A percentile compares a stretch with the other conserved stretches of the same genome.
Evolutionary conservation across 2,329 filamentous ascomycete species (phyloP).

Genomic region (Zymoseptoria passerinii): DNA sequence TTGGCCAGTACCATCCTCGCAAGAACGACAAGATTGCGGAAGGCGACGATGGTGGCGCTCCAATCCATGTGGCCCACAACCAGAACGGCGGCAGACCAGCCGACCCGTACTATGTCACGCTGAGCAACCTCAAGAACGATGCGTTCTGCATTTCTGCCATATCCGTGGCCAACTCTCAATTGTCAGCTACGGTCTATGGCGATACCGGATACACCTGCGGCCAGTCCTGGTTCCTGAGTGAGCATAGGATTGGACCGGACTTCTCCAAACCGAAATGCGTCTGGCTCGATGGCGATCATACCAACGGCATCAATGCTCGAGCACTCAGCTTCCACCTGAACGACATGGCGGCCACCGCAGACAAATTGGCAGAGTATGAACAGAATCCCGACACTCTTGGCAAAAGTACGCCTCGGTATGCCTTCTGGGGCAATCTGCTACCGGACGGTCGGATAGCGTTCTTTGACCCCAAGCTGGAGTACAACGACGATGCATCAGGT

Average conservation of each 20-base stretch:
- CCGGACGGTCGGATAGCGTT: slow-evolving; percentile 1
- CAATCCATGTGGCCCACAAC: neutral
- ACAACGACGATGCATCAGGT: neutral
- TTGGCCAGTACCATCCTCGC: slow-evolving; percentile 1
- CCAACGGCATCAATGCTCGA: slow-evolving; percentile 1
- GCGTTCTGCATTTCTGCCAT: slow-evolving; percentile 2
- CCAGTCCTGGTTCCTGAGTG: slow-evolving; percentile 2
- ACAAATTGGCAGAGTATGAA: neutral
- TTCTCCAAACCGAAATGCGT: slow-evolving; percentile 1
- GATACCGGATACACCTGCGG: slow-evolving; percentile 2
- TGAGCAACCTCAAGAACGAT: slow-evolving; percentile 2
- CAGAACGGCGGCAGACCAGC: neutral
- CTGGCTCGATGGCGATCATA: slow-evolving; percentile 4
- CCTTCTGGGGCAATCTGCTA: neutral
- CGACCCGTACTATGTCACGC: neutral
- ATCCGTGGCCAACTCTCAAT: neutral
- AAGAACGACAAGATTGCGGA: neutral
- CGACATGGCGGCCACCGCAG: neutral
- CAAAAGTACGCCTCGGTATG: slow-evolving; percentile 1
- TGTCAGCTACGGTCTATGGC: neutral
- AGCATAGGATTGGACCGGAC: neutral
- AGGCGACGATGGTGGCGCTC: neutral
- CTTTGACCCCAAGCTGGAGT: neutral
- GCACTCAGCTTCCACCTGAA: slow-evolving; percentile 2
- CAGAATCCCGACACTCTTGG: neutral